These are phyloP conservation scores for Barnettozyma populi DNA, from an alignment of 805 yeast species.

Conservation along the genomic window DNA sequence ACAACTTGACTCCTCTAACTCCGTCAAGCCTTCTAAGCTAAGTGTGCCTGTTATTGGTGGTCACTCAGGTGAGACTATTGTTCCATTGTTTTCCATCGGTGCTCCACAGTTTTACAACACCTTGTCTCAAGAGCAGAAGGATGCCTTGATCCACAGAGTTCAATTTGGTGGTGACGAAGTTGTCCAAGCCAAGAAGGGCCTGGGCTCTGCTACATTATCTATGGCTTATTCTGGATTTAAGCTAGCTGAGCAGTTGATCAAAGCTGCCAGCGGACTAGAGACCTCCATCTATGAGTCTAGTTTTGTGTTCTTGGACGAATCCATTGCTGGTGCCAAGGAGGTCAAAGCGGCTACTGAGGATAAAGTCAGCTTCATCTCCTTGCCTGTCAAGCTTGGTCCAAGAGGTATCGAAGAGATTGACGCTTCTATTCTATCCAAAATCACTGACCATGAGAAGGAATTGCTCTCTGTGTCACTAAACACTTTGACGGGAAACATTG, in stretches of 20 bases:
- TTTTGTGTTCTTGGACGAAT: slow-evolving; percentile 48
- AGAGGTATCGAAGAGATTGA: slow-evolving; percentile 22
- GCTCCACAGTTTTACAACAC: slow-evolving; percentile 31
- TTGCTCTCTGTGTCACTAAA: slow-evolving; percentile 17
- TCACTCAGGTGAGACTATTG: slow-evolving; percentile 80
- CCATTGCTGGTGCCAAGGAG: slow-evolving; percentile 20
- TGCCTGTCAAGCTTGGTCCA: slow-evolving; percentile 22
- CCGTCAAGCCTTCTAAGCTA: slow-evolving; percentile 17
- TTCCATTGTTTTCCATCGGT: slow-evolving; percentile 65
- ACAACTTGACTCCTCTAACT: slow-evolving; percentile 14
- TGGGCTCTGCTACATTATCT: slow-evolving; percentile 79
- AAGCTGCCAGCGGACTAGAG: slow-evolving; percentile 41
- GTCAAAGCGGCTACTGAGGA: slow-evolving; percentile 8
- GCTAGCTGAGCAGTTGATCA: slow-evolving; percentile 62
- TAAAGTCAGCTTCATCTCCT: slow-evolving; percentile 18
- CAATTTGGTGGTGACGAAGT: slow-evolving; percentile 90
- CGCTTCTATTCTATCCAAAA: slow-evolving; percentile 17
- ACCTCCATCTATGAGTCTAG: slow-evolving; percentile 36
- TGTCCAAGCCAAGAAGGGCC: slow-evolving; percentile 79
- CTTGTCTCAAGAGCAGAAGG: slow-evolving; percentile 21
- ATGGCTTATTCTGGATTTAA: slow-evolving; percentile 85
- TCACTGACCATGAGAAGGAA: slow-evolving; percentile 19
- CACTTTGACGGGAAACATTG: slow-evolving; percentile 20
- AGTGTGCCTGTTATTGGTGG: slow-evolving; percentile 78
- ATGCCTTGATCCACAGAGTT: slow-evolving; percentile 60